A percentile compares a stretch with the other conserved stretches of the same genome.
Evolutionary conservation across 805 yeast species (phyloP).

Genomic region (Ogataea methanolica): DNA sequence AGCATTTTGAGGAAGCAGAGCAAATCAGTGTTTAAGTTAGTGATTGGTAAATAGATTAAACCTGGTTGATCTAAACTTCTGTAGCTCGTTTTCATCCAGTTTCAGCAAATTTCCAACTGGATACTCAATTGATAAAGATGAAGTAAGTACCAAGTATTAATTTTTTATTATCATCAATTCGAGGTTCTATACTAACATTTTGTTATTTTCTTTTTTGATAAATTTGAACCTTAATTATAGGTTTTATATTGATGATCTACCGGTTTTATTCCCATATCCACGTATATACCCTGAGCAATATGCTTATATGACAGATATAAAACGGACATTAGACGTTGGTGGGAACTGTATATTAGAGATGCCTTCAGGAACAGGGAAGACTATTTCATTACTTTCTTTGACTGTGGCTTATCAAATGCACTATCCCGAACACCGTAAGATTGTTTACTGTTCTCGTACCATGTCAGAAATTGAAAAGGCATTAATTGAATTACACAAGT

Average conservation of each 20-base stretch:
- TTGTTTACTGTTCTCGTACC: conserved; percentile 97
- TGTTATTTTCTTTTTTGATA: conserved; percentile 6
- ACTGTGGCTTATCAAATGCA: conserved; percentile 93
- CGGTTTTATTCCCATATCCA: conserved; percentile 94
- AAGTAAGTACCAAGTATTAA: conserved; percentile 10
- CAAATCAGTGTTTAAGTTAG: too few species aligned
- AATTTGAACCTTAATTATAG: conserved; percentile 31
- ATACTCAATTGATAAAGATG: conserved; percentile 3
- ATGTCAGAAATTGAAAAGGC: conserved; percentile 99
- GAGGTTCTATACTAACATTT: background rate
- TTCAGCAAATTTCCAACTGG: too few species aligned
- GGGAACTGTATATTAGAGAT: conserved; percentile 95
- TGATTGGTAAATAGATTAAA: too few species aligned
- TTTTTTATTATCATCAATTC: background rate
- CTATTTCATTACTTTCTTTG: conserved; percentile 83
- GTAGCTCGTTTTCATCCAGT: too few species aligned
- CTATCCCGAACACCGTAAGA: conserved; percentile 90
- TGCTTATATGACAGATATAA: conserved; percentile 95
- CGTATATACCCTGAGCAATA: conserved; percentile 97
- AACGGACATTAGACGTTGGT: conserved; percentile 89
- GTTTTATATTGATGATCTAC: conserved; percentile 92
- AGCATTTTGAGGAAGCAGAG: too few species aligned
- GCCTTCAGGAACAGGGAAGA: conserved; percentile 99
- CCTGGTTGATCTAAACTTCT: too few species aligned
- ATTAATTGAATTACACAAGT: conserved; percentile 76